Conservation (phyloP, 768 basidiomycete genomes). For the Boletus rex-veris region DNA sequence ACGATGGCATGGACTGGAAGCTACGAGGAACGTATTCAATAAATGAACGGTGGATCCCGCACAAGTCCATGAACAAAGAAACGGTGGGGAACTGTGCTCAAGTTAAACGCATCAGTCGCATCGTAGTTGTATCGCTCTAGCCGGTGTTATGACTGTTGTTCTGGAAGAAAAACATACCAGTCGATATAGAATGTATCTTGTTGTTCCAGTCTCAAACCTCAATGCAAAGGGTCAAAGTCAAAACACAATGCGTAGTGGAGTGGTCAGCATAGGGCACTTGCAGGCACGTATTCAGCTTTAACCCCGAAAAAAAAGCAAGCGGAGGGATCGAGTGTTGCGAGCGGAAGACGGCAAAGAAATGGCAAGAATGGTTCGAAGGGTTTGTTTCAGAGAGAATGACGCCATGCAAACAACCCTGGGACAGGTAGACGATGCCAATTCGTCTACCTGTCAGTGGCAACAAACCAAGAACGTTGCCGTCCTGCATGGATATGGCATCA, state of each 20-base stretch:
- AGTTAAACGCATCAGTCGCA: constrained; percentile 48
- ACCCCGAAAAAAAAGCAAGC: too few relatives aligned
- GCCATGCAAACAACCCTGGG: constrained; percentile 50
- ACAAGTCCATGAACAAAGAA: not conserved
- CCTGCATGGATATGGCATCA: not conserved
- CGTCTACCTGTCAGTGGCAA: too few relatives aligned
- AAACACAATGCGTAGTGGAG: constrained; percentile 53
- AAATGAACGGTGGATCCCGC: not conserved
- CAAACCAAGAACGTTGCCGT: not conserved
- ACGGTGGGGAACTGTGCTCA: constrained; percentile 33
- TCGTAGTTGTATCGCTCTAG: constrained; percentile 58
- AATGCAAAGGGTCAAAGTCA: constrained; percentile 54
- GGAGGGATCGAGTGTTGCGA: too few relatives aligned
- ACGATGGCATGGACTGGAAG: constrained; percentile 62
- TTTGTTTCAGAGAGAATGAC: constrained; percentile 45
- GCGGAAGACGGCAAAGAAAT: not conserved
- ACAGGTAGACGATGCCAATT: constrained; percentile 45
- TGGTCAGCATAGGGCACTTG: constrained; percentile 59
- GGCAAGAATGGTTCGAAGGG: constrained; percentile 34
- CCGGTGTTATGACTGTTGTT: not conserved
- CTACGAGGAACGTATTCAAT: constrained; percentile 22
- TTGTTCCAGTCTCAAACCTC: constrained; percentile 47
- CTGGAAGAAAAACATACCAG: constrained; percentile 29
- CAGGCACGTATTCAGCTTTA: too few relatives aligned
- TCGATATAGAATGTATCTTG: constrained; percentile 55